A percentile compares a stretch with the other conserved stretches of the same genome.
These are phyloP conservation scores for Mycena sanguinolenta DNA, from an alignment of 768 basidiomycete genomes.

Conservation along the genomic window DNA sequence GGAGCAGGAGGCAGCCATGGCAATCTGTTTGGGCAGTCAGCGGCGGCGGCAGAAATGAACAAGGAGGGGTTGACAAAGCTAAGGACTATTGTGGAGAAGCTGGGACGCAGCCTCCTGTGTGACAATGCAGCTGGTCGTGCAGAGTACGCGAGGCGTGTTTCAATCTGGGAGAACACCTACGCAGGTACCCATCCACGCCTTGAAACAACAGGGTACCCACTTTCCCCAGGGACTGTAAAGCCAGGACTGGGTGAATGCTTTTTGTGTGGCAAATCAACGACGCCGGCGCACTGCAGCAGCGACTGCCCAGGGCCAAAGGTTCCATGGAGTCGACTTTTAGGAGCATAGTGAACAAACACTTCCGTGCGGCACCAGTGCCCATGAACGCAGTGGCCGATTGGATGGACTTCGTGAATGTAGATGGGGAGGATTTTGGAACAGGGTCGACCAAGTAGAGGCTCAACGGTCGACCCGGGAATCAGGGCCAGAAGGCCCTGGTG, in stretches of 20 bases:
- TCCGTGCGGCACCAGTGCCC: background rate
- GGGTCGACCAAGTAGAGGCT: conserved; percentile 41
- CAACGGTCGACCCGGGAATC: conserved; percentile 18
- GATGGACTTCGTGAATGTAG: conserved; percentile 39
- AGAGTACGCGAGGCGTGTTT: conserved; percentile 12
- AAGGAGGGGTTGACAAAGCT: background rate
- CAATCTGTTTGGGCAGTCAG: conserved; percentile 9
- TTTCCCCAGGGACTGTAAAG: conserved; percentile 16
- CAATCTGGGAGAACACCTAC: background rate
- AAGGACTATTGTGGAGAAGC: background rate
- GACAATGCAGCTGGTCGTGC: conserved; percentile 1
- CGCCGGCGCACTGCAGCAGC: background rate
- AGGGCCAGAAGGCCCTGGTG: conserved; percentile 23
- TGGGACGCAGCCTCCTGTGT: background rate
- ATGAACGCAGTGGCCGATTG: conserved; percentile 15
- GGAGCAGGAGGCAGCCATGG: conserved; percentile 9
- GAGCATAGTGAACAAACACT: background rate
- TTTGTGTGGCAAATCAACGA: conserved; percentile 20
- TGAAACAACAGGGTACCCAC: conserved; percentile 21
- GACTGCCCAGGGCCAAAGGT: conserved; percentile 15
- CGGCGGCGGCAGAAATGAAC: too few relatives aligned
- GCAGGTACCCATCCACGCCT: background rate
- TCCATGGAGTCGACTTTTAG: conserved; percentile 22
- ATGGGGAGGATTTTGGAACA: conserved; percentile 35
- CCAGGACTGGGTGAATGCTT: conserved; percentile 28